These are phyloP conservation scores for Fragaria vesca DNA, from an alignment of 306 rosid genomes.

Conservation along the genomic window DNA sequence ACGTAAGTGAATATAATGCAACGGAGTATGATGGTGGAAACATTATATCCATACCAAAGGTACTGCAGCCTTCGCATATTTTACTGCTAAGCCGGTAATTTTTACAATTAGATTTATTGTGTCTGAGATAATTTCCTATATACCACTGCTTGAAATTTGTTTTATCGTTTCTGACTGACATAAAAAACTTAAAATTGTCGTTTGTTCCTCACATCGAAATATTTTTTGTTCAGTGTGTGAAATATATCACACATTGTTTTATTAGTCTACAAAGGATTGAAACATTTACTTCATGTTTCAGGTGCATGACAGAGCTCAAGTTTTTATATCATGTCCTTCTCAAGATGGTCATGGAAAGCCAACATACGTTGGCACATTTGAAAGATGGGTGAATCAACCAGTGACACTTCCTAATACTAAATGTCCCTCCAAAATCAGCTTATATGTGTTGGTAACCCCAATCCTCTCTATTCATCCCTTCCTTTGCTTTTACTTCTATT, in stretches of 20 bases:
- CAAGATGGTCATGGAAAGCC: conserved; percentile 46
- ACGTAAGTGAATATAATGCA: conserved; percentile 53
- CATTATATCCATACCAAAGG: conserved; percentile 66
- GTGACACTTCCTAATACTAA: conserved; percentile 58
- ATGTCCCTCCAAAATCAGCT: conserved; percentile 53
- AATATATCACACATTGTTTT: background rate
- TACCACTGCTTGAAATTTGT: background rate
- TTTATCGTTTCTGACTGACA: background rate
- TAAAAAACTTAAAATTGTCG: background rate
- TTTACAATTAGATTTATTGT: background rate
- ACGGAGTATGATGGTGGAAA: conserved; percentile 40
- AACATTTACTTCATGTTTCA: conserved; percentile 31
- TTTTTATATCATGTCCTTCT: conserved; percentile 64
- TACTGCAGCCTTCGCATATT: conserved; percentile 20
- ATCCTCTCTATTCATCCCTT: conserved; percentile 16
- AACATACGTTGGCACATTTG: conserved; percentile 65
- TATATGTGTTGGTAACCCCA: conserved; percentile 64
- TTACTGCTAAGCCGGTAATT: background rate
- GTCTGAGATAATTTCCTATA: background rate
- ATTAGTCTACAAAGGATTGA: conserved; percentile 17
- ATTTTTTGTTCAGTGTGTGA: background rate
- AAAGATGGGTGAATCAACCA: conserved; percentile 61
- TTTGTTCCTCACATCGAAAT: background rate
- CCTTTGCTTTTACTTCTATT: background rate
- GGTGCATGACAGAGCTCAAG: conserved; percentile 97